Evolutionary conservation across 2,329 filamentous ascomycete species (phyloP).

Genomic region (Exophiala xenobiotica): DNA sequence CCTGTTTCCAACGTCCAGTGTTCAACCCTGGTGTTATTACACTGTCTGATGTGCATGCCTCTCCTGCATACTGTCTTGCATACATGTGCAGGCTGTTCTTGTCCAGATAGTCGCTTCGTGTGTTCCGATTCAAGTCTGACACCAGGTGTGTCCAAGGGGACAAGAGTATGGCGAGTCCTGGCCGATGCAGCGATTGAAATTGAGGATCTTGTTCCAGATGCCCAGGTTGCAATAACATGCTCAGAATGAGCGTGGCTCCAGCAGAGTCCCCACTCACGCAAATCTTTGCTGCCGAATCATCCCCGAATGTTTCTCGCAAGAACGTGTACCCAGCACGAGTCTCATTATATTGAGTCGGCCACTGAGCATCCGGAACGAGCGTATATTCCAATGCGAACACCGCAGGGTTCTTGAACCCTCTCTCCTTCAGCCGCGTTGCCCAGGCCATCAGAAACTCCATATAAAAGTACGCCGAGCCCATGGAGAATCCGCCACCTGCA

Average conservation of each 20-base stretch:
- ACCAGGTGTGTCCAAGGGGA: conserved; percentile 78
- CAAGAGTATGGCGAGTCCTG: conserved; percentile 68
- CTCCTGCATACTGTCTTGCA: conserved; percentile 66
- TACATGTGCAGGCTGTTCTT: conserved; percentile 65
- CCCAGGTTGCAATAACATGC: conserved; percentile 65
- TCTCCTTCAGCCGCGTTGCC: conserved; percentile 62
- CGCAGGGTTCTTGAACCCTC: conserved; percentile 71
- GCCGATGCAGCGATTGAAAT: conserved; percentile 35
- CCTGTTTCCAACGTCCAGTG: conserved; percentile 63
- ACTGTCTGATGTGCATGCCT: conserved; percentile 54
- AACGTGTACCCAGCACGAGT: conserved; percentile 64
- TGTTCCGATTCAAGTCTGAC: conserved; percentile 66
- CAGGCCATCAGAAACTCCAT: conserved; percentile 77
- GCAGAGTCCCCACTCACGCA: conserved; percentile 78
- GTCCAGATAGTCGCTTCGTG: conserved; percentile 73
- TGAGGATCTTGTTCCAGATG: conserved; percentile 38
- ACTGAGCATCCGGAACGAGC: conserved; percentile 70
- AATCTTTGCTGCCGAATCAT: conserved; percentile 49
- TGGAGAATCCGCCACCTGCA: conserved; percentile 75
- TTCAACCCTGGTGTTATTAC: conserved; percentile 66
- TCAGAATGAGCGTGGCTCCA: conserved; percentile 71
- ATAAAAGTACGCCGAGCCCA: conserved; percentile 82
- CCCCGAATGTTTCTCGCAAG: conserved; percentile 26
- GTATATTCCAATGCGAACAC: conserved; percentile 80
- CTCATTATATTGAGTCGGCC: conserved; percentile 72